Base-by-base conservation (phyloP, 352 stramenopile genomes). In the Phytophthora pistaciae region DNA sequence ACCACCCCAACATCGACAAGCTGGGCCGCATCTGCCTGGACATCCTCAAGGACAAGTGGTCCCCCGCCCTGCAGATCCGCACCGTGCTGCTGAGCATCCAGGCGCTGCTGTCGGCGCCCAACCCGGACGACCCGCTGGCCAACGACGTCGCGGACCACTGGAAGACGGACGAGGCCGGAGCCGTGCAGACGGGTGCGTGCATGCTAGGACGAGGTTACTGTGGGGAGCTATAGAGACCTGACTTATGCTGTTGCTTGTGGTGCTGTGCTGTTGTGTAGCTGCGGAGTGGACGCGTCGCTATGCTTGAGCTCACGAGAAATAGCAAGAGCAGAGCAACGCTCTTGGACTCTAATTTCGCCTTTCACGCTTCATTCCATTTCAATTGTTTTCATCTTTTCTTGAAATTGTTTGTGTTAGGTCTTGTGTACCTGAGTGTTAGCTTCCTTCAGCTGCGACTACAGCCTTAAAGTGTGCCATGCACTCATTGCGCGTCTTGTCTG, bases 11-110 rank as follows among this genome's bases (percentile, higher is more conserved):
- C 87, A 98, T 99, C 63, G 97, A 99, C 85, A 98, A 98, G 78
- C 84, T 99, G 13, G 97, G 97, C 21, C 85, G 97, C 63, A 99
- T 99, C 79, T 99, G 98, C 70, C 89, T 99, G 52, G 98, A 99
- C 75, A 99, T 99, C 77, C 86, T 99, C 63, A 99, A 99, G 81
- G 97, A 99, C 86, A 99, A 99, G 83, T 99, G 98, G 98, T 99
- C 94, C 57, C 98, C 98, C 1, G 97, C 97, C n/a, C 88, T 99
- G 48, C 97, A 99, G 88, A 99, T 99, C 79, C 86, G 97, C 75
- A 99, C 97, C 2, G 97, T 99, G 56, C 84, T 99, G 18, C 82
- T 99, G 60, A 98, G 91, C 70, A 99, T 99, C 77, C 98, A 99
- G 76, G 88, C 97, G 23, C 87, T 99, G 57, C 82, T 99, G 57